Conservation (phyloP, 768 basidiomycete genomes). For the Coprinellus aureogranulatus region DNA sequence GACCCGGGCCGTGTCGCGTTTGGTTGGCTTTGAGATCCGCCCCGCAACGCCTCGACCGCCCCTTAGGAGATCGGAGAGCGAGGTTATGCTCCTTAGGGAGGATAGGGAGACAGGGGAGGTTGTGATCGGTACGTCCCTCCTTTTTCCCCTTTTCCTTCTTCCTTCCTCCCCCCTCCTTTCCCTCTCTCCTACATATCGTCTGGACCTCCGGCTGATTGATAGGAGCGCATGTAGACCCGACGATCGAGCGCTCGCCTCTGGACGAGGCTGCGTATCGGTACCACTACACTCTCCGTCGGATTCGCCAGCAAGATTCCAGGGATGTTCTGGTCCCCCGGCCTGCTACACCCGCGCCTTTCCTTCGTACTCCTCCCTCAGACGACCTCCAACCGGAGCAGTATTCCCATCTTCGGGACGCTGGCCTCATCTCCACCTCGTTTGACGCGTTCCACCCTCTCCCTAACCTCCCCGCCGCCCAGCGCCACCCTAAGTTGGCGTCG, state of each 20-base stretch:
- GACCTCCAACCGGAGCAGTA: not conserved
- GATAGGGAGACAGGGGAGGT: not conserved
- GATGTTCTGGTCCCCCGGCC: not conserved
- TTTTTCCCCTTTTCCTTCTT: not conserved
- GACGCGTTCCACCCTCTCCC: not conserved
- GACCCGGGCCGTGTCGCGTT: not conserved
- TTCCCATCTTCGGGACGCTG: not conserved
- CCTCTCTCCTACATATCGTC: not conserved
- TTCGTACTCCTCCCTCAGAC: not conserved
- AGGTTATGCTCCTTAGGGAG: not conserved
- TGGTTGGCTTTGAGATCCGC: not conserved
- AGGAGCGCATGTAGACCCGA: not conserved
- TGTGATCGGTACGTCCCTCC: not conserved
- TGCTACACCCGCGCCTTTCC: too few relatives aligned
- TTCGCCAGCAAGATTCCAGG: not conserved
- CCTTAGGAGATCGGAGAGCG: not conserved
- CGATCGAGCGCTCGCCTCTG: not conserved
- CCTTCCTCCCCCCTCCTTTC: not conserved
- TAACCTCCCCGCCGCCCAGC: not conserved
- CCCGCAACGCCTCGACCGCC: not conserved
- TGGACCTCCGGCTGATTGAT: not conserved
- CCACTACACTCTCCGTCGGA: not conserved
- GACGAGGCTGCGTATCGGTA: not conserved
- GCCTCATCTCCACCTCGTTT: constrained; percentile 1
- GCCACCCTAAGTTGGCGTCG: not conserved